These are phyloP conservation scores for Suillus fuscotomentosus DNA, from an alignment of 768 basidiomycete species.

Conservation along the genomic window DNA sequence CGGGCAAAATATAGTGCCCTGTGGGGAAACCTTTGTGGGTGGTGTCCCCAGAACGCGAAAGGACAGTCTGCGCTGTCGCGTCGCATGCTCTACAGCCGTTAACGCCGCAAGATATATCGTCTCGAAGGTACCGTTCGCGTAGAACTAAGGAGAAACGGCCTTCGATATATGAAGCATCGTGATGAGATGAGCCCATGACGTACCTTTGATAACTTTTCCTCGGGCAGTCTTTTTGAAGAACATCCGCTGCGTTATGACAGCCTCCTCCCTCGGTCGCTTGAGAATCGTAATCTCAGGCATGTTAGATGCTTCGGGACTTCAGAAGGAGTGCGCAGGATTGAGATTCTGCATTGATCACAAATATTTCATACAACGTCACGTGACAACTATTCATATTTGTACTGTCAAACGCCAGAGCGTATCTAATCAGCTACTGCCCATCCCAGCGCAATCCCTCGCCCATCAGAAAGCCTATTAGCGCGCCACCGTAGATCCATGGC, in stretches of 20 bases:
- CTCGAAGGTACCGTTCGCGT: slow-evolving; percentile 89
- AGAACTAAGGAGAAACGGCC: slow-evolving; percentile 32
- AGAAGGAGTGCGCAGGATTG: not conserved
- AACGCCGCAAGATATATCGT: slow-evolving; percentile 79
- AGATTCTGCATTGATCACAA: not conserved
- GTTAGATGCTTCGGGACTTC: not conserved
- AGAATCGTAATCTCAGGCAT: slow-evolving; percentile 69
- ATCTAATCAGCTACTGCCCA: not conserved
- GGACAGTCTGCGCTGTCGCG: slow-evolving; percentile 35
- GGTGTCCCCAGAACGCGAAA: slow-evolving; percentile 60
- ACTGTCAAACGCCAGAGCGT: no score
- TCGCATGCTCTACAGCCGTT: slow-evolving; percentile 64
- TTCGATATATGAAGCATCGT: not conserved
- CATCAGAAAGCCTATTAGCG: not conserved
- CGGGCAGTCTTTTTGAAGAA: slow-evolving; percentile 95
- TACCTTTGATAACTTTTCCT: slow-evolving; percentile 94
- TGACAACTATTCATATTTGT: not conserved
- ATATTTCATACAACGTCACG: not conserved
- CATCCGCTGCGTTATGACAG: slow-evolving; percentile 56
- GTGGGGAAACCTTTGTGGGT: slow-evolving; percentile 54
- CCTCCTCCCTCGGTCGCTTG: slow-evolving; percentile 61
- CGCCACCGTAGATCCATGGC: not conserved
- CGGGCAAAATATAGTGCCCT: slow-evolving; percentile 85
- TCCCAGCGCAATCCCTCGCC: not conserved
- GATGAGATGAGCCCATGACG: slow-evolving; percentile 10